These are phyloP conservation scores for Parastagonospora nodorum DNA, from an alignment of 2,329 filamentous ascomycete species.

Conservation along the genomic window DNA sequence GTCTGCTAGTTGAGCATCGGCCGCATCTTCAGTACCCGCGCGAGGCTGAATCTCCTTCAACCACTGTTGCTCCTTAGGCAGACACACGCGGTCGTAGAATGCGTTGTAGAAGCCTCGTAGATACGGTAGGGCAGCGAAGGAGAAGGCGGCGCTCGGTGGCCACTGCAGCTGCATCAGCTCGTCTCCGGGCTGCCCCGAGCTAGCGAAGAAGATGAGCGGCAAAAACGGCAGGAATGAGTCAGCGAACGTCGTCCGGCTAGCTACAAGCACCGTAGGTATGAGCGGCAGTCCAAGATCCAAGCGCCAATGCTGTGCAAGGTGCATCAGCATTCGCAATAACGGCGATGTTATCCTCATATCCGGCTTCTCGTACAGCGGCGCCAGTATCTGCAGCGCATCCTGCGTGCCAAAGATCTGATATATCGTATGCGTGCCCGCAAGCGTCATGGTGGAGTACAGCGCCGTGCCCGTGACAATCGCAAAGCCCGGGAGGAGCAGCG, in stretches of 20 bases:
- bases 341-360: conserved; percentile 38
- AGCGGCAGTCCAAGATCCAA: conserved; percentile 67
- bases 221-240: conserved; percentile 68
- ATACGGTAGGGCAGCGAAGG: conserved; percentile 70
- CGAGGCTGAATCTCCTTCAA: conserved; percentile 66
- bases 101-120: conserved; percentile 67
- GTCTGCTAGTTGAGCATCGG: conserved; percentile 19
- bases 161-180: conserved; percentile 61
- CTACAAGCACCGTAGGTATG: conserved; percentile 69
- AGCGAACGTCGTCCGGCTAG: conserved; percentile 68
- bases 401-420: conserved; percentile 68
- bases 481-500: conserved; percentile 68
- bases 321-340: conserved; percentile 36
- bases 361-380: conserved; percentile 43
- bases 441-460: conserved; percentile 52
- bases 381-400: conserved; percentile 62
- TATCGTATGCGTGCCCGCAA: conserved; percentile 67
- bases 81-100: conserved; percentile 65
- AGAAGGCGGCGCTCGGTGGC: conserved; percentile 69
- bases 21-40: conserved; percentile 40
- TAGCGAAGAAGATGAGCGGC: conserved; percentile 65
- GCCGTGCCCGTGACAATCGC: conserved; percentile 59
- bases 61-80: conserved; percentile 64
- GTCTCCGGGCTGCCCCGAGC: conserved; percentile 53
- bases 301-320: conserved; percentile 52